Percentiles rank a stretch among this genome's conserved stretches.
These are phyloP conservation scores for Phaeoacremonium minimum DNA, from an alignment of 2,329 filamentous ascomycete species.

Conservation along the genomic window DNA sequence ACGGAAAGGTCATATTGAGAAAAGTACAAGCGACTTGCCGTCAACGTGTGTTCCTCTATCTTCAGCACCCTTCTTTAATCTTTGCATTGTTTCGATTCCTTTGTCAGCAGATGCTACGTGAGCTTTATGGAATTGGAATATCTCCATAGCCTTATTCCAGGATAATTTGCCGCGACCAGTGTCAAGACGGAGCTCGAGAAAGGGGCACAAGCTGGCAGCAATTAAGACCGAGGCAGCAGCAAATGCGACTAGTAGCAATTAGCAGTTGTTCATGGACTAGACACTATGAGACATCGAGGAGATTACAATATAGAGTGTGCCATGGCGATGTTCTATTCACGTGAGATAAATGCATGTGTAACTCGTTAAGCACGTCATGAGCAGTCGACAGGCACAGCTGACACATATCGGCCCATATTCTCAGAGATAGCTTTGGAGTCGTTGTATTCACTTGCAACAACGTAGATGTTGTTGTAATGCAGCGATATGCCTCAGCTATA, in stretches of 20 bases:
- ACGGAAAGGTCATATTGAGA: not conserved
- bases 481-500: slow-evolving; percentile 6
- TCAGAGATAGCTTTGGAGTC: slow-evolving; percentile 3
- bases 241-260: slow-evolving; percentile 12
- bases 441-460: not conserved
- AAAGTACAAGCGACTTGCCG: not conserved
- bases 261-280: no score
- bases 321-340: slow-evolving; percentile 6
- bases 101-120: slow-evolving; percentile 7
- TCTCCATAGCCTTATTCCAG: slow-evolving; percentile 11
- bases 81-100: slow-evolving; percentile 5
- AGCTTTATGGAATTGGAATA: slow-evolving; percentile 9
- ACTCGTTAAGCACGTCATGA: slow-evolving; percentile 7
- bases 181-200: slow-evolving; percentile 7
- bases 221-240: slow-evolving; percentile 10
- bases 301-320: slow-evolving; percentile 13
- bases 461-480: not conserved
- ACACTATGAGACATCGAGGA: no score
- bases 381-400: slow-evolving; percentile 7
- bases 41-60: not conserved
- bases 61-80: slow-evolving; percentile 1
- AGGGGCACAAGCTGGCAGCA: slow-evolving; percentile 7
- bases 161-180: slow-evolving; percentile 7
- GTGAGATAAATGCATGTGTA: slow-evolving; percentile 2
- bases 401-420: slow-evolving; percentile 7